Evolutionary conservation across 108 stramenopile species (phyloP).

Genomic region (Skeletonema tropicum): DNA sequence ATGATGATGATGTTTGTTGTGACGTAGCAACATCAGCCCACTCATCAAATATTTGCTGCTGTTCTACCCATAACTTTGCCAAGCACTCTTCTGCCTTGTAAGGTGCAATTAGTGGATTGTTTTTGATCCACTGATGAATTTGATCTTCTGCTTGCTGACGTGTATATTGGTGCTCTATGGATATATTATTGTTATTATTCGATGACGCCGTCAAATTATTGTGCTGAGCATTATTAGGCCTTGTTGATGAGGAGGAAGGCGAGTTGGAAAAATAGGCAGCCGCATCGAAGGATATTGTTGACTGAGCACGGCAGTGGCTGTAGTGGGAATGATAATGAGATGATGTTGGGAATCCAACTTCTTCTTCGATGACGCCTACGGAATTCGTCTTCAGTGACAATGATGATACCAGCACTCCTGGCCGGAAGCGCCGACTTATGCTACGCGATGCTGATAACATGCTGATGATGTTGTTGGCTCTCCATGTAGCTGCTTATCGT

Average conservation of each 20-base stretch:
- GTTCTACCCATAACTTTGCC: constrained; percentile 29
- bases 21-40: background rate
- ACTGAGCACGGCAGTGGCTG: background rate
- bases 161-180: background rate
- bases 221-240: background rate
- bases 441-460: background rate
- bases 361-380: background rate
- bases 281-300: constrained; percentile 20
- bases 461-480: background rate
- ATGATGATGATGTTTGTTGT: background rate
- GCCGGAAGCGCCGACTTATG: background rate
- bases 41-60: constrained; percentile 23
- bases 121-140: constrained; percentile 27
- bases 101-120: constrained; percentile 38
- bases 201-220: background rate
- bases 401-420: background rate
- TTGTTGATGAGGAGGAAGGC: background rate
- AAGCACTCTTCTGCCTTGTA: constrained; percentile 43
- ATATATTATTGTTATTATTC: background rate
- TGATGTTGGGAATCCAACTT: background rate
- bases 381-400: background rate
- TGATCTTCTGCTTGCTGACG: constrained; percentile 7
- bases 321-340: too few species aligned
- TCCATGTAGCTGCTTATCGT: background rate
- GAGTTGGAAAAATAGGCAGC: constrained; percentile 12